These are phyloP conservation scores for Coleophoma crateriformis DNA, from an alignment of 2,329 filamentous ascomycete species.

Conservation along the genomic window DNA sequence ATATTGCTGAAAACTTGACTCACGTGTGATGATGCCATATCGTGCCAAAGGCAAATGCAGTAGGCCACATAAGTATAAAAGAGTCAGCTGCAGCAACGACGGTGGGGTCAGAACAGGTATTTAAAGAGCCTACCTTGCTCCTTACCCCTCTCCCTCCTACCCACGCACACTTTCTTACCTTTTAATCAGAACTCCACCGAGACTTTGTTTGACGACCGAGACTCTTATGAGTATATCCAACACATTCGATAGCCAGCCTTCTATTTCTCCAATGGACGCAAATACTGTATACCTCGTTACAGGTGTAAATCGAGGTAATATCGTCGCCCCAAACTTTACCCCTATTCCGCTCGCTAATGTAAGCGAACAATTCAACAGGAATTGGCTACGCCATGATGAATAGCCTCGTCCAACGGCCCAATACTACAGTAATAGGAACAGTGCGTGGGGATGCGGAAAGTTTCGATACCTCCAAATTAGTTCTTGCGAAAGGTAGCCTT, in stretches of 20 bases:
- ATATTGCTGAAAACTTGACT: too few relatives aligned
- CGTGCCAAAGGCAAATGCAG: too few relatives aligned
- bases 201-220: neutral
- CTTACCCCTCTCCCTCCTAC: too few relatives aligned
- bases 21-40: too few relatives aligned
- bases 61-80: too few relatives aligned
- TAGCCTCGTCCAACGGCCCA: slow-evolving; percentile 29
- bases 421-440: slow-evolving; percentile 33
- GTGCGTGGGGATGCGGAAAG: slow-evolving; percentile 25
- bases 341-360: slow-evolving; percentile 8
- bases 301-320: slow-evolving; percentile 20
- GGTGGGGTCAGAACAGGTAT: too few relatives aligned
- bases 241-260: neutral
- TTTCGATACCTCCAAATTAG: slow-evolving; percentile 19
- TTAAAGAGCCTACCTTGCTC: too few relatives aligned
- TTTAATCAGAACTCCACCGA: too few relatives aligned
- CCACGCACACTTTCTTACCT: too few relatives aligned
- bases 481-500: slow-evolving; percentile 15
- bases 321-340: neutral
- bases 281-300: slow-evolving; percentile 19
- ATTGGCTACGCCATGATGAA: slow-evolving; percentile 27
- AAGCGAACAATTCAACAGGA: slow-evolving; percentile 8
- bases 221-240: neutral
- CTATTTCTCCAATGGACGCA: slow-evolving; percentile 3
- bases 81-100: too few relatives aligned